Evolutionary conservation across 768 basidiomycete species (phyloP), one percentile per base, ranked within the genome.

Genomic region (Serendipita vermifera): DNA sequence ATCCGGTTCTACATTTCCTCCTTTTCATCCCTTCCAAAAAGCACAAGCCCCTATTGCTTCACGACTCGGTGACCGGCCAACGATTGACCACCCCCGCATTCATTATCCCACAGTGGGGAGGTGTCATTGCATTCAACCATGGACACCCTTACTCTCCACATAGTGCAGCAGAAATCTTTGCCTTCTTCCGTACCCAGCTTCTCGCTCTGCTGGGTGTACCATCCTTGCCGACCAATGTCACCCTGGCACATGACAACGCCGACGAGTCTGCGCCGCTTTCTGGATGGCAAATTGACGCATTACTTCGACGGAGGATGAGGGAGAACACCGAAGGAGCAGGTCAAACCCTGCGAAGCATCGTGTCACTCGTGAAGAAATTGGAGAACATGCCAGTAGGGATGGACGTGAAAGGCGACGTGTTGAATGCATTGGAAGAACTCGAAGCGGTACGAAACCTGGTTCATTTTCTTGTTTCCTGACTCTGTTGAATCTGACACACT

Each of bases 61-160:
- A 72, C 80, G 57, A 58, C 71, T 20, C 67, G 78, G 59, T 77
- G 84, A 20, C 64, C 84, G 85, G 76, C 20, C 66, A 62, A 5
- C 67, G 70, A 0, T 74, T 76, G 17, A 63, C 68, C 2, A 80
- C 80, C 5, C 75, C 72, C 48, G 79, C 90, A 5, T 97, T 98
- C 72, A 76, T 94, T 17, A 73, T 93, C 0, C 93, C 94, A 0
- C 94, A 98, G 67, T 93, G 88, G 83, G 94, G 94, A 32, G 83
- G 90, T 22, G 83, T 98, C 54, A 77, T 85, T 56, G 75, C 98
- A 58, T 71, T 79, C 62, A 90, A 92, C 65, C 78, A 78, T 32
- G n/a, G 27, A 9, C 29, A 22, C 7, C n/a, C 32, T n/a, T 29
- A 22, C 15, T 51, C 46, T 22, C 20, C 70, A 80, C 40, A 63